phyloP scores from a whole-genome alignment of 768 basidiomycete species.

The Termitomyces sp. region DNA sequence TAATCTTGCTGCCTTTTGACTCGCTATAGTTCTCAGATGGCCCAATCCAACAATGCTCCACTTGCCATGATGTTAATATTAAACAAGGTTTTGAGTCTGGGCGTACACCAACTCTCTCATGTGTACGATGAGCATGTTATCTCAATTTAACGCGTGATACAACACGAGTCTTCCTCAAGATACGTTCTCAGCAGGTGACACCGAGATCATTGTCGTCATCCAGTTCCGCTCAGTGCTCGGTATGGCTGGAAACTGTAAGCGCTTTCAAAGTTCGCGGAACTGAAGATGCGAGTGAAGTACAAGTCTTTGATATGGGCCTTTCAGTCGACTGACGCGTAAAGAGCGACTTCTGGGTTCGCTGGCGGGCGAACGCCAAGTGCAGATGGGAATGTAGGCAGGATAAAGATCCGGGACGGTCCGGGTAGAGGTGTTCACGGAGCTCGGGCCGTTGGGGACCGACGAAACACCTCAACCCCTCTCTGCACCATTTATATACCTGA shows the following conservation, averaged over 20 bases:
- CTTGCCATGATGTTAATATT: background rate
- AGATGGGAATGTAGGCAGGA: background rate
- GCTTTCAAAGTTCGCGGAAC: background rate
- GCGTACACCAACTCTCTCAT: background rate
- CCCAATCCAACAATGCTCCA: background rate
- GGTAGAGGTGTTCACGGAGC: constrained; percentile 11
- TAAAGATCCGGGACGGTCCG: constrained; percentile 20
- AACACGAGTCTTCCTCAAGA: background rate
- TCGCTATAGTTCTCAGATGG: background rate
- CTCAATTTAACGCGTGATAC: constrained; percentile 1
- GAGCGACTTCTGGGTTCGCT: background rate
- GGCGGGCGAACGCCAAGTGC: background rate
- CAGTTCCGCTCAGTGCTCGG: no score
- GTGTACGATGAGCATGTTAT: background rate
- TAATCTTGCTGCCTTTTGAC: background rate
- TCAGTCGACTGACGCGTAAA: background rate
- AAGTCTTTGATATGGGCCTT: background rate
- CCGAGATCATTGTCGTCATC: background rate
- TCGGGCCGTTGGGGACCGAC: constrained; percentile 25
- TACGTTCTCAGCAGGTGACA: background rate
- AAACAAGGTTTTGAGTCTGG: background rate
- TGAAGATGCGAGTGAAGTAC: background rate
- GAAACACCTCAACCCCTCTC: constrained; percentile 7
- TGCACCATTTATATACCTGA: constrained; percentile 18
- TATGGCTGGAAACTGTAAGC: background rate